Evolutionary conservation across 164 flowering plant genomes (phyloP).

Genomic region (Magnolia officinalis): DNA sequence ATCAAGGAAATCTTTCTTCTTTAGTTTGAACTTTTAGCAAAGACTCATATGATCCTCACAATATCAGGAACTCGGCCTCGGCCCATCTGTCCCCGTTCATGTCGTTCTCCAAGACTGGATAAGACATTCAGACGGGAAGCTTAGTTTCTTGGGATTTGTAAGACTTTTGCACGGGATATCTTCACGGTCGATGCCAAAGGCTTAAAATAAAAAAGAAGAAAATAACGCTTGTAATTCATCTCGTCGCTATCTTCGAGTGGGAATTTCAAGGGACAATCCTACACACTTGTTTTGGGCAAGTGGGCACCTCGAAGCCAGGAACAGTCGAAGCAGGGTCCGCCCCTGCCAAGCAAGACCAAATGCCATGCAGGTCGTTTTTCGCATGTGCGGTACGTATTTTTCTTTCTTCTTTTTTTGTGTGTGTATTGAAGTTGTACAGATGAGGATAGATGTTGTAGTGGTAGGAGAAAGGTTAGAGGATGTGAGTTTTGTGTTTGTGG

Average conservation of each 20-base stretch:
- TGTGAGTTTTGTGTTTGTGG: constrained; percentile 10
- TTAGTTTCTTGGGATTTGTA: constrained; percentile 90
- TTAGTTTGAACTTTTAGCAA: background rate
- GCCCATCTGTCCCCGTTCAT: constrained; percentile 87
- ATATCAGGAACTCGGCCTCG: constrained; percentile 83
- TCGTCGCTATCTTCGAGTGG: background rate
- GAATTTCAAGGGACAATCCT: constrained; percentile 2
- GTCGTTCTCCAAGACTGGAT: constrained; percentile 97
- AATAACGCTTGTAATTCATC: background rate
- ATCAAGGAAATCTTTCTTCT: background rate
- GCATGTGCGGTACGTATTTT: background rate
- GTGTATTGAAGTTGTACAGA: constrained; percentile 43
- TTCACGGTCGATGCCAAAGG: constrained; percentile 68
- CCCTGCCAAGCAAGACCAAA: constrained; percentile 1
- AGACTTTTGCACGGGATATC: constrained; percentile 81
- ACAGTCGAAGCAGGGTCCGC: too few relatives aligned
- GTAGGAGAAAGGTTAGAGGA: background rate
- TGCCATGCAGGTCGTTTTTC: constrained; percentile 4
- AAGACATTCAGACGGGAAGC: constrained; percentile 86
- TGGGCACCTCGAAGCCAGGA: background rate
- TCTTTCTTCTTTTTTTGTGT: background rate
- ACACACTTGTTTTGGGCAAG: background rate
- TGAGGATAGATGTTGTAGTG: constrained; percentile 24
- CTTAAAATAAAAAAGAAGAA: constrained; percentile 17
- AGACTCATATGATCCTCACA: background rate